phyloP scores from a whole-genome alignment of 2,329 filamentous ascomycete genomes.

The Penicillium sp. region DNA sequence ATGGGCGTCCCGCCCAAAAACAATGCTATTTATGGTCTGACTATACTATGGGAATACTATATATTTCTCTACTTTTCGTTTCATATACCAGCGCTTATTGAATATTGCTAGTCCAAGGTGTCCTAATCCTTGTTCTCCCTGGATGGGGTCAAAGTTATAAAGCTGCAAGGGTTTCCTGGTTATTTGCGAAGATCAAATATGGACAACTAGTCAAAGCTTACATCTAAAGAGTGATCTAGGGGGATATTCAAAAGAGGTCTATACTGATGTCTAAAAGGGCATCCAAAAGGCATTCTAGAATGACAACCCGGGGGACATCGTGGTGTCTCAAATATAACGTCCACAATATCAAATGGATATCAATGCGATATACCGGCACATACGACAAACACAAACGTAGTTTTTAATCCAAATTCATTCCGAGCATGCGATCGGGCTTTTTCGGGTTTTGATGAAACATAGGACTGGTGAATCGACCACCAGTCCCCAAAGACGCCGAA shows the following conservation, averaged over 20 bases:
- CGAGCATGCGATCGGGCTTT: slow-evolving; percentile 11
- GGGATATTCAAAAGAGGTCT: not conserved
- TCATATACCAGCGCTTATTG: not conserved
- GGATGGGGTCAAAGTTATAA: not conserved
- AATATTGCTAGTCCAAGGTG: not conserved
- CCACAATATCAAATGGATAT: not conserved
- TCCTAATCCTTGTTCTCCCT: slow-evolving; percentile 1
- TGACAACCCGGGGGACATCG: not conserved
- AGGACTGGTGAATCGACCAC: slow-evolving; percentile 17
- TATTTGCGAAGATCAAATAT: not conserved
- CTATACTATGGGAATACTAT: not conserved
- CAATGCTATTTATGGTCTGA: slow-evolving; percentile 3
- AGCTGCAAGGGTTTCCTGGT: slow-evolving; percentile 1
- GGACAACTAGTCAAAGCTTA: not conserved
- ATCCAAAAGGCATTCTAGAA: not conserved
- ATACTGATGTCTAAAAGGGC: not conserved
- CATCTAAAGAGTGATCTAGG: not conserved
- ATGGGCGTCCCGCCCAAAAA: slow-evolving; percentile 21
- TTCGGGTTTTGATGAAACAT: slow-evolving; percentile 15
- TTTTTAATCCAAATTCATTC: slow-evolving; percentile 10
- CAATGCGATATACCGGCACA: not conserved
- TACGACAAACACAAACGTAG: not conserved
- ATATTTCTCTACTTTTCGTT: not conserved
- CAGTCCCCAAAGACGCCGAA: slow-evolving; percentile 30
- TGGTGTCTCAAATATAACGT: not conserved